A percentile compares a stretch with the other conserved stretches of the same genome.
Conservation (phyloP, 2,329 filamentous ascomycete species). For the Metarhizium sp. region DNA sequence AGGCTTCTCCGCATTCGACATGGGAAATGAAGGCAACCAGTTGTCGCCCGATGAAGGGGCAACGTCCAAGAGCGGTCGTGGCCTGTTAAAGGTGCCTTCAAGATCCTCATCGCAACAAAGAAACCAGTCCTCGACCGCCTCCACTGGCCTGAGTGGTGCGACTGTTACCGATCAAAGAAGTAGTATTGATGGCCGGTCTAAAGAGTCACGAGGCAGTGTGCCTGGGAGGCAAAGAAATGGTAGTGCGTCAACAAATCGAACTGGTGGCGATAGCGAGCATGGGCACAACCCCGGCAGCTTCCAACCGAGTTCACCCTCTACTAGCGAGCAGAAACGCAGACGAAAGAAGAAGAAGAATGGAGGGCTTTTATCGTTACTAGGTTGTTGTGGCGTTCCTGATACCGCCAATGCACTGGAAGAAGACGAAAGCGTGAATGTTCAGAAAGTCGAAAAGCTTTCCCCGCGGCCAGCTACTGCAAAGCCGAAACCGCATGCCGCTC, state of each 20-base stretch:
- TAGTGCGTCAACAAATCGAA: slow-evolving; percentile 57
- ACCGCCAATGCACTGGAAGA: slow-evolving; percentile 44
- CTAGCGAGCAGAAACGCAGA: slow-evolving; percentile 40
- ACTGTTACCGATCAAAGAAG: slow-evolving; percentile 50
- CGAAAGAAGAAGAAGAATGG: slow-evolving; percentile 40
- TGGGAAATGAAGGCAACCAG: slow-evolving; percentile 34
- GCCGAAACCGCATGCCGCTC: slow-evolving; percentile 41
- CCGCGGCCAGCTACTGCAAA: slow-evolving; percentile 45
- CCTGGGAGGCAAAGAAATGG: slow-evolving; percentile 54
- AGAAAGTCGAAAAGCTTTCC: slow-evolving; percentile 49
- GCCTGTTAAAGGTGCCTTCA: slow-evolving; percentile 49
- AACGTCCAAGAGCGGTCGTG: slow-evolving; percentile 38
- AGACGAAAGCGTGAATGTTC: slow-evolving; percentile 43
- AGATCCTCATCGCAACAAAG: slow-evolving; percentile 51
- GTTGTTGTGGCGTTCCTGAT: slow-evolving; percentile 58
- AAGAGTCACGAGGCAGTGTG: slow-evolving; percentile 56
- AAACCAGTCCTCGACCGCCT: slow-evolving; percentile 48
- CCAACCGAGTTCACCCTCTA: slow-evolving; percentile 41
- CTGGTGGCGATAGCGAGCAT: slow-evolving; percentile 43
- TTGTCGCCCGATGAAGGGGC: slow-evolving; percentile 31
- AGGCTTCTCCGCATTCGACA: slow-evolving; percentile 22
- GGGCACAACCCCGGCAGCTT: slow-evolving; percentile 39
- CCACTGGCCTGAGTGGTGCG: slow-evolving; percentile 50
- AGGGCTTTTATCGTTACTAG: slow-evolving; percentile 51
- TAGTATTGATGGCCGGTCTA: slow-evolving; percentile 55